Percentiles rank a stretch among this genome's conserved stretches.
Conservation (phyloP, 2,329 filamentous ascomycete species). For the Sporothrix sp. region DNA sequence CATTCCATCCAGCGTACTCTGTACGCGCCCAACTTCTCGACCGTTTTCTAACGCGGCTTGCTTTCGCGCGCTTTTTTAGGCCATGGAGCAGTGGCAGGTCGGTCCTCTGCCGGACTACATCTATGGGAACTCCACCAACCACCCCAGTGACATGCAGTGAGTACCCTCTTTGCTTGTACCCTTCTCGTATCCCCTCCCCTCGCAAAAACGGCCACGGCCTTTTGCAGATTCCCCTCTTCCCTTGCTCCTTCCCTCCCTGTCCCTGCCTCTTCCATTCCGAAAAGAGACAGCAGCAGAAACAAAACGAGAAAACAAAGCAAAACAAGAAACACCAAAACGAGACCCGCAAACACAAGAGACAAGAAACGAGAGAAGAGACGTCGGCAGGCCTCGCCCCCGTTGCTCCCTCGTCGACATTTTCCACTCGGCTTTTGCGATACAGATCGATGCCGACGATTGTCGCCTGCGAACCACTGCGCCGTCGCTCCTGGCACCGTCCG, state of each 20-base stretch:
- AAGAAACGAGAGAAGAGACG: neutral
- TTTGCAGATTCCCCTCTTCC: neutral
- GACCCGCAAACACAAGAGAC: neutral
- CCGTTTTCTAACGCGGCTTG: neutral
- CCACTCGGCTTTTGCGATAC: no score
- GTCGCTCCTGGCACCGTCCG: no score
- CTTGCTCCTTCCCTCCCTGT: neutral
- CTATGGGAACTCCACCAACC: slow-evolving; percentile 44
- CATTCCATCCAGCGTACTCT: no score
- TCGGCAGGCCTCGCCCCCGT: no score
- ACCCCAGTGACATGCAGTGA: slow-evolving; percentile 50
- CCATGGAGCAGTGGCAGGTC: slow-evolving; percentile 54
- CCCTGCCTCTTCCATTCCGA: no score
- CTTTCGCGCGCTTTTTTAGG: slow-evolving; percentile 25
- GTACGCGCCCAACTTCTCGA: no score
- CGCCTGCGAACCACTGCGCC: no score
- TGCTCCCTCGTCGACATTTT: no score
- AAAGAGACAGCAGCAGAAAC: no score
- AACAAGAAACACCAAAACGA: neutral
- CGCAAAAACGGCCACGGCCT: slow-evolving; percentile 5
- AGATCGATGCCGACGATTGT: no score
- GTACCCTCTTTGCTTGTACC: slow-evolving; percentile 30
- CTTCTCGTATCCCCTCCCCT: slow-evolving; percentile 18
- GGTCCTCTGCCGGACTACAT: slow-evolving; percentile 51
- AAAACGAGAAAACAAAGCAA: neutral